These are phyloP conservation scores for Plasmodium vinckei DNA, from an alignment of 169 alveolate genomes.

Conservation along the genomic window DNA sequence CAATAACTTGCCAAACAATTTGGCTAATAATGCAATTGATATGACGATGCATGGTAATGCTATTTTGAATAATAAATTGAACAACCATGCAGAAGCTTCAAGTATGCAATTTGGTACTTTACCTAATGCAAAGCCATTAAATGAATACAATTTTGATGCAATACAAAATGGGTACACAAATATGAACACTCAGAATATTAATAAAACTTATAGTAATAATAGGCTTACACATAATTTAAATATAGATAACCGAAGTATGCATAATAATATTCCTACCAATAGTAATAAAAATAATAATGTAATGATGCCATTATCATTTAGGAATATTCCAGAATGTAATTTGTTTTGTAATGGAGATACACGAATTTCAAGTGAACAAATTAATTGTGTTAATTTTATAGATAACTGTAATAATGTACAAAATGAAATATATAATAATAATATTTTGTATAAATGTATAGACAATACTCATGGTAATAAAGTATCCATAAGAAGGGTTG, in stretches of 20 bases:
- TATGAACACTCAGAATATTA: neutral
- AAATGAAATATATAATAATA: constrained; percentile 1
- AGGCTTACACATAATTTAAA: neutral
- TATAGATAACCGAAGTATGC: constrained; percentile 7
- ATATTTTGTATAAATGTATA: too few species aligned
- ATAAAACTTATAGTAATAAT: neutral
- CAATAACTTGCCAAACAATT: too few species aligned
- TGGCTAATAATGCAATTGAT: too few species aligned
- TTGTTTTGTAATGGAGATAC: constrained; percentile 20
- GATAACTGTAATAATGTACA: neutral
- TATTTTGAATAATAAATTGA: too few species aligned
- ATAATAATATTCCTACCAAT: neutral
- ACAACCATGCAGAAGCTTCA: too few species aligned
- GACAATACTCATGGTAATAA: too few species aligned
- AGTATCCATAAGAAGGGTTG: too few species aligned
- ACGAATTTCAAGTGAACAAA: neutral
- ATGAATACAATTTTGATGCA: constrained; percentile 1
- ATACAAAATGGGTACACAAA: constrained; percentile 8
- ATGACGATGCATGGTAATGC: too few species aligned
- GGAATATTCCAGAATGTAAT: neutral
- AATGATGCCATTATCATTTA: neutral
- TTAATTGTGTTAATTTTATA: constrained; percentile 3
- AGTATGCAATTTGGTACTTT: neutral
- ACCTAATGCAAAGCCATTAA: neutral
- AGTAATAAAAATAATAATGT: neutral